A percentile compares a stretch with the other conserved stretches of the same genome.
These are phyloP conservation scores for Chlamydomonas schloesseri DNA, from an alignment of 139 green algal genomes.

Conservation along the genomic window DNA sequence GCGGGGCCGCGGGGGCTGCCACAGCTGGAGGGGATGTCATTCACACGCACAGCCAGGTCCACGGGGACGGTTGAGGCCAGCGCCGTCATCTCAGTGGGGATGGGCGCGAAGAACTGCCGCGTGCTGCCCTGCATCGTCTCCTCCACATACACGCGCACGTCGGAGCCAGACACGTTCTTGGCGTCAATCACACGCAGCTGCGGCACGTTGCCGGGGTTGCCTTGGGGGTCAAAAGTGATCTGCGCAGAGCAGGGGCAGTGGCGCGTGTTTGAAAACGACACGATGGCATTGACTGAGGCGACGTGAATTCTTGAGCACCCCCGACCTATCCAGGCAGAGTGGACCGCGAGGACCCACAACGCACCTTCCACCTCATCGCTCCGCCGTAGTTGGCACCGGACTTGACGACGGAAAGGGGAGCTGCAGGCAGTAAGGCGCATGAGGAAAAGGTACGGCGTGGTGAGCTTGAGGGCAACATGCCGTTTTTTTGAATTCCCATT, in stretches of 20 bases:
- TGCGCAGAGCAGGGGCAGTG: background rate
- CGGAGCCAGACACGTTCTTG: background rate
- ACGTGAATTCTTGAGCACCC: background rate
- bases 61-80: background rate
- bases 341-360: background rate
- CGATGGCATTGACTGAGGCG: too few relatives aligned
- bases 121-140: background rate
- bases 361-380: too few relatives aligned
- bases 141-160: background rate
- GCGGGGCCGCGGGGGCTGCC: background rate
- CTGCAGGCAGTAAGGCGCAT: too few relatives aligned
- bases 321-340: too few relatives aligned
- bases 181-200: background rate
- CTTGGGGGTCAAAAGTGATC: background rate
- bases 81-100: background rate
- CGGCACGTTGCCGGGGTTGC: background rate
- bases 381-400: too few relatives aligned
- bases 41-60: constrained; percentile 18
- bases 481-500: too few relatives aligned
- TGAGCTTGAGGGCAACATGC: too few relatives aligned
- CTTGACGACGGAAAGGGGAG: background rate
- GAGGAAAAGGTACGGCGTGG: too few relatives aligned
- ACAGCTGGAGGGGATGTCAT: constrained; percentile 29
- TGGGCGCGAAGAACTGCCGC: background rate
- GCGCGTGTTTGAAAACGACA: background rate